phyloP scores from a whole-genome alignment of 2,329 filamentous ascomycete species.

The Aspergillus sp. region DNA sequence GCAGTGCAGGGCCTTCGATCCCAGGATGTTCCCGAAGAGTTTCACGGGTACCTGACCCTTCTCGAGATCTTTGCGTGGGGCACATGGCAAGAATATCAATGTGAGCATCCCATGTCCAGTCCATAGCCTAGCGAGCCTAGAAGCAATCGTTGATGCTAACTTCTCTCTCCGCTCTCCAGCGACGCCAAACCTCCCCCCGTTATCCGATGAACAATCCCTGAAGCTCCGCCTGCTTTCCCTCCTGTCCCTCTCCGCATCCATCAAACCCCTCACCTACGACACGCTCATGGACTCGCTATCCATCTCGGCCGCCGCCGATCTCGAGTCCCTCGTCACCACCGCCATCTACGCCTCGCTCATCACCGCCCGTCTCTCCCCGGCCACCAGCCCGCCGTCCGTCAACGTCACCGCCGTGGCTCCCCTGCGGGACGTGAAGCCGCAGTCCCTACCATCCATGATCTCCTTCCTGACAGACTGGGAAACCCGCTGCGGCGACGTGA shows the following conservation, averaged over 20 bases:
- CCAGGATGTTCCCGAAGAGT: slow-evolving; percentile 57
- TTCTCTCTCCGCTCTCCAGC: slow-evolving; percentile 29
- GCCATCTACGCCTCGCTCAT: slow-evolving; percentile 86
- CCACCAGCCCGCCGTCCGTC: slow-evolving; percentile 72
- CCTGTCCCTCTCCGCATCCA: slow-evolving; percentile 72
- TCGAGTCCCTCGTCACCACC: slow-evolving; percentile 83
- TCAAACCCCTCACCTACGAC: slow-evolving; percentile 69
- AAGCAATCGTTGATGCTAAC: background rate
- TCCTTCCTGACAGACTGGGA: slow-evolving; percentile 72
- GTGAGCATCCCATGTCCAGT: slow-evolving; percentile 35
- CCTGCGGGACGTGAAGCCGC: slow-evolving; percentile 79
- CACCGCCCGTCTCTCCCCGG: slow-evolving; percentile 80
- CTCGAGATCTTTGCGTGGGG: slow-evolving; percentile 92
- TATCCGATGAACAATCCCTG: slow-evolving; percentile 70
- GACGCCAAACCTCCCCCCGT: slow-evolving; percentile 62
- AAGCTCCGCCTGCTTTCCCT: slow-evolving; percentile 93
- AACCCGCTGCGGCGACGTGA: slow-evolving; percentile 70
- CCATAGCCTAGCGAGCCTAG: background rate
- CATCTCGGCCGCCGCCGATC: slow-evolving; percentile 64
- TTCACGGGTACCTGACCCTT: slow-evolving; percentile 63
- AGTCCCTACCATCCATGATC: slow-evolving; percentile 68
- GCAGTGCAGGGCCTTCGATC: slow-evolving; percentile 71
- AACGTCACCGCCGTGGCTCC: slow-evolving; percentile 78
- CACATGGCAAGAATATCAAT: slow-evolving; percentile 75
- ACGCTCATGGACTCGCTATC: slow-evolving; percentile 66